A percentile compares a stretch with the other conserved stretches of the same genome.
Conservation (phyloP, 2,329 filamentous ascomycete genomes). For the Trichophyton schoenleinii region DNA sequence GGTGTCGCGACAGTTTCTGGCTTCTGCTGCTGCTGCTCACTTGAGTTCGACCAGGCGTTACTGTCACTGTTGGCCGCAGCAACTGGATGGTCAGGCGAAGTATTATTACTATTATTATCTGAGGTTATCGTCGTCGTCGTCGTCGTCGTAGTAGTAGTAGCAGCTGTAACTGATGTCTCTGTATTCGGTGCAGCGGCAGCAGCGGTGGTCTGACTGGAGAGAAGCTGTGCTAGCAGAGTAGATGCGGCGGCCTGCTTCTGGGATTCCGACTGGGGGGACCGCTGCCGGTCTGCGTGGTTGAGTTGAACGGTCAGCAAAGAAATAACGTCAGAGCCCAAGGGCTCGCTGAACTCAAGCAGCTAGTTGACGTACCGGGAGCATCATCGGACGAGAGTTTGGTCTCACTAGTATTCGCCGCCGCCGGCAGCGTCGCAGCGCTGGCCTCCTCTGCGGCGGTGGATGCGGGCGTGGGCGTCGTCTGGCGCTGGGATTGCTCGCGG, state of each 20-base stretch:
- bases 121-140: too few species aligned
- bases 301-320: neutral
- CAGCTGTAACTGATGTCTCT: too few species aligned
- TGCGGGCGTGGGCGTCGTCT: neutral
- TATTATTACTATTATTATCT: too few species aligned
- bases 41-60: neutral
- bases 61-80: neutral
- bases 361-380: neutral
- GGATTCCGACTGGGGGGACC: slow-evolving; percentile 14
- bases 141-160: too few species aligned
- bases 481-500: neutral
- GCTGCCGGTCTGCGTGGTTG: neutral
- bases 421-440: neutral
- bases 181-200: neutral
- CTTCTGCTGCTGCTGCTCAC: neutral
- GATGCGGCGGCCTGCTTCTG: slow-evolving; percentile 31
- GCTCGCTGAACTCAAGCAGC: neutral
- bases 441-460: neutral
- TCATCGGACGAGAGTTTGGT: neutral
- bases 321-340: neutral
- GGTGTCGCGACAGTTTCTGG: too few species aligned
- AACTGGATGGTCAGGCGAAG: neutral
- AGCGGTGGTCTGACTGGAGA: slow-evolving; percentile 21
- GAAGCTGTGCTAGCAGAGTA: slow-evolving; percentile 30
- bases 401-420: neutral